A percentile compares a stretch with the other conserved stretches of the same genome.
Conservation (phyloP, 441 rosid species). For the Corymbia citriodora region DNA sequence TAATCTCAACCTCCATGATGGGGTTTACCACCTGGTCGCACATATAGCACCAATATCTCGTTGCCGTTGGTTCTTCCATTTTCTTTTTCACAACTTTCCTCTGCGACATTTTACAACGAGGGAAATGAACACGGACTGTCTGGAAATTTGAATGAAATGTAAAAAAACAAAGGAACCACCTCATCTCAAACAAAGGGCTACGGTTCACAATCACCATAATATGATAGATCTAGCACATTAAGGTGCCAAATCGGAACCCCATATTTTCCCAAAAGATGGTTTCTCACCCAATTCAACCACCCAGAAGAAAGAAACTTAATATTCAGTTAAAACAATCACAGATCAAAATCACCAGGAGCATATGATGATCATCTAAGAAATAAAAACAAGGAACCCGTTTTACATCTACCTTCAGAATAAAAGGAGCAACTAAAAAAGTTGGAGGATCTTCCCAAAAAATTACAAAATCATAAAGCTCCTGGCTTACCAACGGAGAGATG, state of each 20-base stretch:
- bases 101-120: neutral
- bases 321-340: neutral
- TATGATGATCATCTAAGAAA: neutral
- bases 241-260: neutral
- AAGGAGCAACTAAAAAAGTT: neutral
- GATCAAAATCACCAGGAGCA: neutral
- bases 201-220: neutral
- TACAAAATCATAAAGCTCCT: neutral
- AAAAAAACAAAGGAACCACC: neutral
- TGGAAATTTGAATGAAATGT: neutral
- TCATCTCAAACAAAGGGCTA: neutral
- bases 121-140: neutral
- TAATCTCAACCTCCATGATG: conserved; percentile 48
- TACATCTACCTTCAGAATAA: neutral
- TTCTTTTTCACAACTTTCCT: neutral
- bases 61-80: conserved; percentile 15
- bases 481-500: neutral
- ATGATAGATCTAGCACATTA: neutral
- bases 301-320: neutral
- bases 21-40: conserved; percentile 62
- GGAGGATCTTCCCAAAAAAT: neutral
- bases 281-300: neutral
- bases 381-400: neutral
- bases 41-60: conserved; percentile 69
- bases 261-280: neutral